Base-by-base conservation (phyloP, 345 rosid species). In the Mercurialis annua region DNA sequence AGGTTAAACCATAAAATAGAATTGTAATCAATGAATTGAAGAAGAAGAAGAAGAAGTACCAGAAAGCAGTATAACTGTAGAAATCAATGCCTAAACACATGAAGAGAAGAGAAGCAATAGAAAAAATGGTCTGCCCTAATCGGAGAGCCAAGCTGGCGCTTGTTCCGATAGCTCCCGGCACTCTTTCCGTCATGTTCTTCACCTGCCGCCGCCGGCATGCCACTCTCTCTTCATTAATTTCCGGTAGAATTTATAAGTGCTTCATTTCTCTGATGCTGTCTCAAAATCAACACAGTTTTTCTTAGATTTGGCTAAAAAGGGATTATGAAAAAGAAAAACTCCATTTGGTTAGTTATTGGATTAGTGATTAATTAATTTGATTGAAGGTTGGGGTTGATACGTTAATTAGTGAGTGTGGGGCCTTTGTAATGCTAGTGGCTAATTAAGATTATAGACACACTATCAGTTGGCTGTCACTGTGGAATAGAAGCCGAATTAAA, bases 51-150 rank as follows among this genome's bases (percentile, higher is more conserved):
- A 51, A 40, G 26, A 26, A 29, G 27, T 82, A 87, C 92, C 92
- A 77, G 86, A 81, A 84, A 75, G 86, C 59, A 60, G 86, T 81
- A 71, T 81, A 89, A 72, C 82, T 76, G 75, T 74, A 84, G 82
- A 87, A 85, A 14, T 83, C 82, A 43, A 76, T 62, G 40, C 69
- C 74, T n/a, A 87, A 78, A 50, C 87, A 81, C 89, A 85, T 85
- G 51, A 83, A 78, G 47, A 81, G 71, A 72, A 86, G 85, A 0
- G 92, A 85, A 51, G 81, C 92, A 43, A 73, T 65, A 10, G 87
- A 82, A 75, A 85, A 83, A 46, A 81, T 40, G 43, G 66, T 56
- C 59, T 86, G 90, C 8, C 87, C 90, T 26, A 89, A 74, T 52
- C 92, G 78, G 67, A 89, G 76, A 72, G 80, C 86, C 73, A 89